Conservation (phyloP, 139 green algal species). For the Protoeuglena noctilucae region DNA sequence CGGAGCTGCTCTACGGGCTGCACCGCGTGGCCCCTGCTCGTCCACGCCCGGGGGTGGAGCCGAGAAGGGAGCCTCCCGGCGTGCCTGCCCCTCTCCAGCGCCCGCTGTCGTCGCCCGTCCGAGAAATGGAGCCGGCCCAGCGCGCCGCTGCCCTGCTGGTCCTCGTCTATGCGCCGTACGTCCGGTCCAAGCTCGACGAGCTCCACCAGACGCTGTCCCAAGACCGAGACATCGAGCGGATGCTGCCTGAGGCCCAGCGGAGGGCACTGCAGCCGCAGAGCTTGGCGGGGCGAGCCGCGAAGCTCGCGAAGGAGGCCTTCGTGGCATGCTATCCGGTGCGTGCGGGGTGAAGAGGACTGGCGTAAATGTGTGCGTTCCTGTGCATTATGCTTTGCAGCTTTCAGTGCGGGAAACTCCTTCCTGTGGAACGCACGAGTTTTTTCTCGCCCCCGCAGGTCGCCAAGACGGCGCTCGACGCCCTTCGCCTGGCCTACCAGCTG, state of each 20-base stretch:
- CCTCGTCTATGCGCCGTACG: too few species aligned
- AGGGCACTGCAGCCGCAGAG: background rate
- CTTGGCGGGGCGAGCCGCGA: too few species aligned
- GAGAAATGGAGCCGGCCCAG: background rate
- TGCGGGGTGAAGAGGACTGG: too few species aligned
- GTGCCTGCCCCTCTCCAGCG: background rate
- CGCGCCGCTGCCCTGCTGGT: background rate
- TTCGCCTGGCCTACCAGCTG: conserved; percentile 48
- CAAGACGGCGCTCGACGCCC: conserved; percentile 30
- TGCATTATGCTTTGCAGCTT: too few species aligned
- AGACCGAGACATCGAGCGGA: background rate
- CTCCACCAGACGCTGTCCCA: conserved; percentile 21
- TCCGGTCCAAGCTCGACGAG: conserved; percentile 37
- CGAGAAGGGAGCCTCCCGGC: background rate
- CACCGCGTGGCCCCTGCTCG: conserved; percentile 13
- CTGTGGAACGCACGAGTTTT: conserved; percentile 4
- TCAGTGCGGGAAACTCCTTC: background rate
- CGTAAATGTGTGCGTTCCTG: too few species aligned
- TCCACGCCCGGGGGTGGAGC: background rate
- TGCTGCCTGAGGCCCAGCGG: background rate
- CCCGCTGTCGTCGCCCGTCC: background rate
- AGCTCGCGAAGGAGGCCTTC: conserved; percentile 1
- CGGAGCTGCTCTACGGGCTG: conserved; percentile 64
- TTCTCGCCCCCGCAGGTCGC: conserved; percentile 33
- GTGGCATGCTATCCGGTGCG: too few species aligned